Evolutionary conservation across 371 early-diverging fungal genomes (phyloP), one percentile per base, ranked within the genome.

Genomic region (Sporodiniella umbellata): DNA sequence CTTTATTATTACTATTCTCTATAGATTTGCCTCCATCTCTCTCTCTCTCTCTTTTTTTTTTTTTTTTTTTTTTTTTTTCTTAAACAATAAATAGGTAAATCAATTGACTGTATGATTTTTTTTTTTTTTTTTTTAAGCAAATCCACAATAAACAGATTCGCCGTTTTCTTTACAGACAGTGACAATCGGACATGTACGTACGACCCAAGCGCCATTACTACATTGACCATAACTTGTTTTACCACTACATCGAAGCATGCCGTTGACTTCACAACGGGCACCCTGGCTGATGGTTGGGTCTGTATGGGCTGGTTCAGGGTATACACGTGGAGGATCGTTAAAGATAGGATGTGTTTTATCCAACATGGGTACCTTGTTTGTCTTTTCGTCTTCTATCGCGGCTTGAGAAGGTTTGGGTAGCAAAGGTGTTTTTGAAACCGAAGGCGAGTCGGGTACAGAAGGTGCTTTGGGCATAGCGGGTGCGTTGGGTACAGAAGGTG

Each of bases 91-190:
- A n/a, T n/a, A n/a, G n/a, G n/a, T n/a, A n/a, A n/a, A n/a, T n/a
- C n/a, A n/a, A n/a, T n/a, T n/a, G n/a, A n/a, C n/a, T n/a, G n/a
- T n/a, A n/a, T n/a, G n/a, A n/a, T n/a, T 35, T 26, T 28, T 46
- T 42, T 31, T 25, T 18, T 37, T 6, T 46, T 28, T 7, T 28
- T 28, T 7, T 47, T 49, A 48, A 22, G 61, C 37, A 40, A 51
- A 44, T 48, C 52, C 51, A 30, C 60, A 55, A 31, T 46, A 64
- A 22, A 64, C 42, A 15, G 48, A 40, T 40, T 45, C 33, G 26
- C 52, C 45, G 21, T 23, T 45, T 43, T 54, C 47, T 42, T 15
- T 60, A 47, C 57, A 60, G n/a, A 53, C 48, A 18, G 53, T 56
- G 8, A 45, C 48, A 14, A 38, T 15, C 7, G 48, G 19, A 43